Conservation (phyloP, 306 rosid genomes). For the Lathyrus oleraceus region DNA sequence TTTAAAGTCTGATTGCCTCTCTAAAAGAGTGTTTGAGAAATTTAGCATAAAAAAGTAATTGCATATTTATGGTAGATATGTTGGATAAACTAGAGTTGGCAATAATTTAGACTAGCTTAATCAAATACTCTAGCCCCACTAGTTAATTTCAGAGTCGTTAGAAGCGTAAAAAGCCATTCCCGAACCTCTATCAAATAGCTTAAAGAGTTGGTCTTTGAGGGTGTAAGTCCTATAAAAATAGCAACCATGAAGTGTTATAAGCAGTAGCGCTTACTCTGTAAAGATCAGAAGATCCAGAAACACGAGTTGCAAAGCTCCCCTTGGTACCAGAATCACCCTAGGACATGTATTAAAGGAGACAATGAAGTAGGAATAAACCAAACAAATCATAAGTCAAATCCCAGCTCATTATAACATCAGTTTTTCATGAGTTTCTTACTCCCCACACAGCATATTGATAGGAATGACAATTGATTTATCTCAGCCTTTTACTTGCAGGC, state of each 20-base stretch:
- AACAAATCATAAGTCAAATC: constrained; percentile 28
- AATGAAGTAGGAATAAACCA: constrained; percentile 23
- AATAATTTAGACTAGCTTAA: constrained; percentile 22
- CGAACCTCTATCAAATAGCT: constrained; percentile 10
- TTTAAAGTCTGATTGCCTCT: neutral
- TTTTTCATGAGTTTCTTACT: constrained; percentile 17
- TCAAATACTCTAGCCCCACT: constrained; percentile 10
- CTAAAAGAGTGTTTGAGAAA: neutral
- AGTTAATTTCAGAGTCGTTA: constrained; percentile 6
- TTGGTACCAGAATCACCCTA: constrained; percentile 86
- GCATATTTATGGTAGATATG: neutral
- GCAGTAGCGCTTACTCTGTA: constrained; percentile 63
- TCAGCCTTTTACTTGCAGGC: constrained; percentile 12
- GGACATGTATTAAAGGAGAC: constrained; percentile 32
- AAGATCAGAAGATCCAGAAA: constrained; percentile 94
- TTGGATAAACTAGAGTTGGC: neutral
- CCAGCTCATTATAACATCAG: constrained; percentile 8
- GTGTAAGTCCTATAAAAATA: neutral
- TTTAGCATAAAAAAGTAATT: neutral
- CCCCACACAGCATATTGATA: constrained; percentile 19
- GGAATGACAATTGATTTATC: neutral
- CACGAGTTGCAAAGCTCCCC: constrained; percentile 91
- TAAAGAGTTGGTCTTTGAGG: constrained; percentile 28
- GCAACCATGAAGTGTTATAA: constrained; percentile 13
- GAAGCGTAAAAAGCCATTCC: constrained; percentile 3